Conservation (phyloP, 495 filamentous ascomycete species). For the Tetracladium setigerum region DNA sequence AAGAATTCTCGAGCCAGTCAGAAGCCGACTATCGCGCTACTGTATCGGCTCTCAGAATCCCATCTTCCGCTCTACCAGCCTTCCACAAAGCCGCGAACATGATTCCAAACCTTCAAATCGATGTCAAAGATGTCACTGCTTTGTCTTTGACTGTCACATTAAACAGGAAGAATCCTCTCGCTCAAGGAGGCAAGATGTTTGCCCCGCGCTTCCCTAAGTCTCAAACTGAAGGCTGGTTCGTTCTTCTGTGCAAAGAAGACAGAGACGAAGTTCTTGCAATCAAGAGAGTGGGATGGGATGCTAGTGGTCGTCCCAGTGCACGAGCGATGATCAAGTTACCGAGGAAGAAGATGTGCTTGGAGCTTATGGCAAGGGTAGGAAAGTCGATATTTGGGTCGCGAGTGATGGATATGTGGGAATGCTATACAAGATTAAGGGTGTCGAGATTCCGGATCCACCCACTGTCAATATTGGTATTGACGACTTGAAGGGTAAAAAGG, state of each 20-base stretch:
- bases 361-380: conserved; percentile 27
- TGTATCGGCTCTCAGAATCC: conserved; percentile 17
- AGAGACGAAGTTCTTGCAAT: conserved; percentile 74
- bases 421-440: conserved; percentile 52
- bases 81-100: conserved; percentile 52
- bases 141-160: conserved; percentile 55
- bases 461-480: conserved; percentile 19
- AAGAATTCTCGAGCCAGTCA: conserved; percentile 37
- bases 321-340: conserved; percentile 56
- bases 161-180: conserved; percentile 56
- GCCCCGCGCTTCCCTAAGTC: conserved; percentile 89
- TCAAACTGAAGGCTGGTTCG: conserved; percentile 91
- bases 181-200: conserved; percentile 63
- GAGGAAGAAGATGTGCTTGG: conserved; percentile 22
- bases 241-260: conserved; percentile 57
- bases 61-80: conserved; percentile 21
- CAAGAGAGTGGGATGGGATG: conserved; percentile 74
- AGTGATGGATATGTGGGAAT: conserved; percentile 86
- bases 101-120: conserved; percentile 63
- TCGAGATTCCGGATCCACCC: conserved; percentile 41
- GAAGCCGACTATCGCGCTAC: conserved; percentile 24
- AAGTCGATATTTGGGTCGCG: conserved; percentile 62
- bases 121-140: conserved; percentile 50
- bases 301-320: conserved; percentile 31
- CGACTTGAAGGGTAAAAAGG: conserved; percentile 18